phyloP scores from a whole-genome alignment of 2,329 filamentous ascomycete species.

The Alternaria rosae region DNA sequence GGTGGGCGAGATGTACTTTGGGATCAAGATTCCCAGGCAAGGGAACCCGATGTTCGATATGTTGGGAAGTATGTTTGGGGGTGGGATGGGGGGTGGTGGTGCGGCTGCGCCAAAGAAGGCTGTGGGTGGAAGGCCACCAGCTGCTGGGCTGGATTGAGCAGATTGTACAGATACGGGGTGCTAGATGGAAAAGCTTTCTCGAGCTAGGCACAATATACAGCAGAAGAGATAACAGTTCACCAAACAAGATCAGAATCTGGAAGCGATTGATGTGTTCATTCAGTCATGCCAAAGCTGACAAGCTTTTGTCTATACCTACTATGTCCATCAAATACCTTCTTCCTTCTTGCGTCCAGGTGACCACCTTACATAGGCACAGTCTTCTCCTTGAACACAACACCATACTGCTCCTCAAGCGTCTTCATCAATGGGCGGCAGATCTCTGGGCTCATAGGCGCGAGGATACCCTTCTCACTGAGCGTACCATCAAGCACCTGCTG shows the following conservation, averaged over 20 bases:
- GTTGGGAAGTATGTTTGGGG: slow-evolving; percentile 95
- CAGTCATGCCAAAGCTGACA: neutral
- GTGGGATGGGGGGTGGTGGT: slow-evolving; percentile 66
- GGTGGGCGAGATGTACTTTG: slow-evolving; percentile 97
- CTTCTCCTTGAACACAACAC: slow-evolving; percentile 77
- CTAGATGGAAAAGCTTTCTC: neutral
- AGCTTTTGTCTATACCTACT: slow-evolving; percentile 6
- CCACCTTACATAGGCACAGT: slow-evolving; percentile 46
- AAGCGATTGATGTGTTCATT: slow-evolving; percentile 4
- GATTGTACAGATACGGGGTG: neutral
- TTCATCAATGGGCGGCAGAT: slow-evolving; percentile 77
- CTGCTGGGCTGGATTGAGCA: slow-evolving; percentile 47
- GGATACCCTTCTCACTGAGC: slow-evolving; percentile 73
- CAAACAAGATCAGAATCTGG: neutral
- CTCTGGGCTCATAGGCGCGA: slow-evolving; percentile 77
- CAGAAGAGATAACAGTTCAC: slow-evolving; percentile 9
- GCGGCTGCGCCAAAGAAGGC: slow-evolving; percentile 54
- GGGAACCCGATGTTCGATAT: slow-evolving; percentile 95
- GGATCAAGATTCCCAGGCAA: slow-evolving; percentile 85
- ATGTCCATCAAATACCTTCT: neutral
- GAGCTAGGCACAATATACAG: neutral
- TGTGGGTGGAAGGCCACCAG: slow-evolving; percentile 43
- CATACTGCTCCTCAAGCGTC: slow-evolving; percentile 79
- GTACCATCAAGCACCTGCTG: slow-evolving; percentile 79
- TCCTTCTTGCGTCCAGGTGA: neutral